Percentiles rank a stretch among this genome's conserved stretches.
These are phyloP conservation scores for Candida chauliodis DNA, from an alignment of 805 yeast species.

Conservation along the genomic window DNA sequence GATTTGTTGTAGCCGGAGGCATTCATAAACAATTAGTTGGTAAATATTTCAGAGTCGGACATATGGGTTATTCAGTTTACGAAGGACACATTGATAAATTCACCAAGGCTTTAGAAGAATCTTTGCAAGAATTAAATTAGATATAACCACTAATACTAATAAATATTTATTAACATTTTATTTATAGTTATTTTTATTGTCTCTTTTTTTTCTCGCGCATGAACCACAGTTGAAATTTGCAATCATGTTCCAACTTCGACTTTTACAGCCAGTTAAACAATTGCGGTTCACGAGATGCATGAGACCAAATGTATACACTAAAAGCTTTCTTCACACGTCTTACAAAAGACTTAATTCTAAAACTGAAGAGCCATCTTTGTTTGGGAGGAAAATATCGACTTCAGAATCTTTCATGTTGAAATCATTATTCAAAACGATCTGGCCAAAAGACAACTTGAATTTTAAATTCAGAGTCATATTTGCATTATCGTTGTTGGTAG, in stretches of 20 bases:
- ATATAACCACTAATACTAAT: not conserved
- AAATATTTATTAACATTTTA: not conserved
- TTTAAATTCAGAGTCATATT: conserved; percentile 70
- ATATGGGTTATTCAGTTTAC: conserved; percentile 80
- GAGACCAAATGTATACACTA: no score
- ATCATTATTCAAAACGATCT: conserved; percentile 64
- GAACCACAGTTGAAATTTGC: conserved; percentile 6
- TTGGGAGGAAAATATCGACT: conserved; percentile 26
- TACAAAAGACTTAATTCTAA: no score
- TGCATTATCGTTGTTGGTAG: conserved; percentile 70
- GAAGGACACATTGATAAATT: conserved; percentile 39
- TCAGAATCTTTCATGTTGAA: conserved; percentile 56
- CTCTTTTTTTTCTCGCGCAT: not conserved
- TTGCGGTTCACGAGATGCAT: not conserved
- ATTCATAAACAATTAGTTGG: conserved; percentile 76
- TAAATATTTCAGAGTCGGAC: conserved; percentile 90
- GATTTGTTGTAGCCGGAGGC: conserved; percentile 84
- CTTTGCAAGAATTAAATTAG: conserved; percentile 20
- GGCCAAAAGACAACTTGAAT: conserved; percentile 73
- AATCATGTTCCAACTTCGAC: conserved; percentile 7
- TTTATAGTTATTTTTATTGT: not conserved
- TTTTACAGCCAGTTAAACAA: conserved; percentile 1
- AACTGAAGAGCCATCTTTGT: not conserved
- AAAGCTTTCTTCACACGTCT: no score
- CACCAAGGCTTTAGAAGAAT: conserved; percentile 30